These are phyloP conservation scores for Isochrysis galbana DNA, from an alignment of 78 protist species.

Conservation along the genomic window DNA sequence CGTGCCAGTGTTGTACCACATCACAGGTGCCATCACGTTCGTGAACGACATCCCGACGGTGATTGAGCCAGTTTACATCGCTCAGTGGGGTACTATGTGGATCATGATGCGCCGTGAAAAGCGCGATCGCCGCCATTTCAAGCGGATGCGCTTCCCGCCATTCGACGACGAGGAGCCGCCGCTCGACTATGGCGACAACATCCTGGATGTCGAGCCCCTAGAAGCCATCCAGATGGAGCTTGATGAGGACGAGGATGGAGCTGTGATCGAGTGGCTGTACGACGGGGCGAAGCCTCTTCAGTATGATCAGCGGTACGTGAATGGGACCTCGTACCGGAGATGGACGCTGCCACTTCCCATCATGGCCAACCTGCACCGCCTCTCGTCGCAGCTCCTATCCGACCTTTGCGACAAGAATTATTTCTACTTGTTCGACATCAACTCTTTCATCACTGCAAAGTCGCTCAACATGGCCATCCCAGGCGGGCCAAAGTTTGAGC, in stretches of 20 bases:
- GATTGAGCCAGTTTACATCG: conserved; percentile 95
- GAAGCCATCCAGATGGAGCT: conserved; percentile 94
- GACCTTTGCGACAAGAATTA: conserved; percentile 93
- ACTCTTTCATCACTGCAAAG: conserved; percentile 97
- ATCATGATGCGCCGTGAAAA: conserved; percentile 98
- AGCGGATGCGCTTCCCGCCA: conserved; percentile 92
- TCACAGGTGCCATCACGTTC: conserved; percentile 99
- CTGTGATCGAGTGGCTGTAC: conserved; percentile 96
- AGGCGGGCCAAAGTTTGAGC: conserved; percentile 99
- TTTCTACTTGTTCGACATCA: conserved; percentile 93
- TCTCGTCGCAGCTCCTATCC: conserved; percentile 88
- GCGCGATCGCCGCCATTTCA: conserved; percentile 96
- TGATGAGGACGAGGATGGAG: conserved; percentile 92
- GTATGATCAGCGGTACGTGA: conserved; percentile 73
- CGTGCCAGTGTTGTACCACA: conserved; percentile 94
- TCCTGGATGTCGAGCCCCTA: conserved; percentile 93
- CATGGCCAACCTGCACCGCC: conserved; percentile 87
- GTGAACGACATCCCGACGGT: conserved; percentile 98
- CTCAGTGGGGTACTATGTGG: conserved; percentile 99
- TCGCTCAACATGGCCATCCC: conserved; percentile 97
- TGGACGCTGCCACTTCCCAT: conserved; percentile 92
- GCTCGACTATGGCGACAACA: conserved; percentile 97
- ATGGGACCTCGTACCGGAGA: conserved; percentile 83
- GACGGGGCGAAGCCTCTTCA: conserved; percentile 88
- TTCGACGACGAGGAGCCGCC: conserved; percentile 98